phyloP scores from a whole-genome alignment of 257 asterid species.

The Salvia splendens region DNA sequence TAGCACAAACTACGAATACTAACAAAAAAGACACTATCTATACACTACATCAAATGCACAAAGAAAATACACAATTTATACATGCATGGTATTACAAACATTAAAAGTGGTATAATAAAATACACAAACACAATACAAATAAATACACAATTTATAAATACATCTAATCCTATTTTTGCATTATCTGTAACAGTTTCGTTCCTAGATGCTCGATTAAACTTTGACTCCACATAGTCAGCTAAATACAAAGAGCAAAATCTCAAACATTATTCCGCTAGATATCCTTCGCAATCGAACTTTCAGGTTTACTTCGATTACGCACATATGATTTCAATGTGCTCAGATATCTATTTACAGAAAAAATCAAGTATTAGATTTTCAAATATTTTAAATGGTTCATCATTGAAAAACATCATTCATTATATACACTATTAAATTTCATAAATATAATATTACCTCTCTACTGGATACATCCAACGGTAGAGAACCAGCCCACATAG shows the following conservation, averaged over 20 bases:
- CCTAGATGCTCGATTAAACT: not conserved
- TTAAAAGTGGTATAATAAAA: no score
- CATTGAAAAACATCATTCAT: no score
- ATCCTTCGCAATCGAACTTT: slow-evolving; percentile 8
- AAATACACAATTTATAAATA: no score
- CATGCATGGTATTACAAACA: no score
- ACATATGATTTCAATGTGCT: not conserved
- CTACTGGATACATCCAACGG: not conserved
- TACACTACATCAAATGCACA: no score
- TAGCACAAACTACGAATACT: no score
- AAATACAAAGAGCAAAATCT: slow-evolving; percentile 14
- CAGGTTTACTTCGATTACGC: not conserved
- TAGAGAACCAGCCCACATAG: not conserved
- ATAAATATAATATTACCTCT: not conserved
- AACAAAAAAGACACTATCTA: no score
- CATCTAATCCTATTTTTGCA: not conserved
- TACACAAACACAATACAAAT: no score
- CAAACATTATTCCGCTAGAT: slow-evolving; percentile 10
- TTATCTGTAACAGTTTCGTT: not conserved
- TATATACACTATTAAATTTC: no score
- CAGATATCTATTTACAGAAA: not conserved
- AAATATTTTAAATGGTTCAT: no score
- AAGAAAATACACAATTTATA: no score
- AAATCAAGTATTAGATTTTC: not conserved
- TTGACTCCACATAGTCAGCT: slow-evolving; percentile 20